Conservation (phyloP, 2,329 filamentous ascomycete species). For the Ustulina deusta region DNA sequence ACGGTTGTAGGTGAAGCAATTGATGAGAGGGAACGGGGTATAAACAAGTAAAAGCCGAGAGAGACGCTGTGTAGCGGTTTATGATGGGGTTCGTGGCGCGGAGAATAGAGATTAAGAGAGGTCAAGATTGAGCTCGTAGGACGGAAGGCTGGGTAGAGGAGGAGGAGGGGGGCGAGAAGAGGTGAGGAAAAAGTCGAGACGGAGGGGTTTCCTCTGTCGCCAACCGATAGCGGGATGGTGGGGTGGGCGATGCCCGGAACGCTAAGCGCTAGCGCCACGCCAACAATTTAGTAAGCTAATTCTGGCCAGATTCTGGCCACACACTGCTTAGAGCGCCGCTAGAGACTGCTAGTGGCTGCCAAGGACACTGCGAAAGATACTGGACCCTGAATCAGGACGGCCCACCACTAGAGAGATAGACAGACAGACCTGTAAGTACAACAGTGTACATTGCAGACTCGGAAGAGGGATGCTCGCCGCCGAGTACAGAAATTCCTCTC, state of each 20-base stretch:
- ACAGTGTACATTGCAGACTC: no score
- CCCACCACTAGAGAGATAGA: no score
- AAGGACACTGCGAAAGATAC: no score
- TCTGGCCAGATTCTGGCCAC: neutral
- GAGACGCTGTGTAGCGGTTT: neutral
- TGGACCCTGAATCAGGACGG: no score
- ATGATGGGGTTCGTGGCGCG: neutral
- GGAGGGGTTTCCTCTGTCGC: conserved; percentile 12
- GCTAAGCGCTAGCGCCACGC: neutral
- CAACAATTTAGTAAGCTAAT: neutral
- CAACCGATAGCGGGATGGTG: conserved; percentile 22
- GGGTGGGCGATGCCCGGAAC: neutral
- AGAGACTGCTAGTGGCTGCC: no score
- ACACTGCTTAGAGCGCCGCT: no score
- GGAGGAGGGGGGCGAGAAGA: conserved; percentile 1
- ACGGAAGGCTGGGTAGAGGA: conserved; percentile 2
- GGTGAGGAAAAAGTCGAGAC: conserved; percentile 23
- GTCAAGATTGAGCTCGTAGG: conserved; percentile 1
- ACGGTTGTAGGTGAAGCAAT: conserved; percentile 8
- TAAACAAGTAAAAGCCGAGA: neutral
- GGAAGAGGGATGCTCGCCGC: no score
- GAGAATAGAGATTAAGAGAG: conserved; percentile 2
- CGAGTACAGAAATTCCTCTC: no score
- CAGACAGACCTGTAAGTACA: no score
- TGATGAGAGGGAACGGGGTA: neutral